phyloP scores from a whole-genome alignment of 768 basidiomycete species.

The Tubosaeta sp. region DNA sequence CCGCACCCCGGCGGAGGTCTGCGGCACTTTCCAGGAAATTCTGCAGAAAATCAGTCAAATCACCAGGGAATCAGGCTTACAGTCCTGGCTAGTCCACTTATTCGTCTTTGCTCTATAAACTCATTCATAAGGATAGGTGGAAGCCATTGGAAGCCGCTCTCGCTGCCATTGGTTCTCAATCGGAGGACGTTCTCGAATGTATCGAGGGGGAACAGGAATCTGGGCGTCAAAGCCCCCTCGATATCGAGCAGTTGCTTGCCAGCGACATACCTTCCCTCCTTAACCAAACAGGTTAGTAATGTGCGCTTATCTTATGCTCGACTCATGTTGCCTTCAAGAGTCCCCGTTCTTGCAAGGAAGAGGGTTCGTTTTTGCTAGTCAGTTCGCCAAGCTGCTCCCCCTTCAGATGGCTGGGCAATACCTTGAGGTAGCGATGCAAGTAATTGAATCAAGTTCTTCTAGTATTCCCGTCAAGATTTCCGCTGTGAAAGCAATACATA shows the following conservation, averaged over 20 bases:
- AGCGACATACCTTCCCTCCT: slow-evolving; percentile 79
- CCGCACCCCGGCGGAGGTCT: slow-evolving; percentile 47
- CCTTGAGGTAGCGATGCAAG: slow-evolving; percentile 80
- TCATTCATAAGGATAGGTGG: slow-evolving; percentile 60
- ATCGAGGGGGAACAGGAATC: slow-evolving; percentile 72
- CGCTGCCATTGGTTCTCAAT: slow-evolving; percentile 75
- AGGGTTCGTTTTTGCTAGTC: slow-evolving; percentile 91
- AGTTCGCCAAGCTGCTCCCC: slow-evolving; percentile 74
- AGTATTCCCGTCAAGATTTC: slow-evolving; percentile 90
- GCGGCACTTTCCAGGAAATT: slow-evolving; percentile 47
- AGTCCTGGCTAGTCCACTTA: slow-evolving; percentile 53
- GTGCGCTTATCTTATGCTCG: not conserved
- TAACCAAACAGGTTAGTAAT: slow-evolving; percentile 56
- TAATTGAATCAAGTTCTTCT: slow-evolving; percentile 68
- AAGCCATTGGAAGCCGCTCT: slow-evolving; percentile 82
- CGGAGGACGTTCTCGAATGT: slow-evolving; percentile 70
- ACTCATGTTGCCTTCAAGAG: slow-evolving; percentile 41
- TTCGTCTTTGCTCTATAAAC: not conserved
- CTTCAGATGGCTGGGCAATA: slow-evolving; percentile 76
- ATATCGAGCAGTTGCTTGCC: slow-evolving; percentile 71
- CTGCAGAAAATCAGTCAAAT: slow-evolving; percentile 57
- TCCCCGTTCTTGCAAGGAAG: slow-evolving; percentile 92
- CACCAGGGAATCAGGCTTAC: slow-evolving; percentile 47
- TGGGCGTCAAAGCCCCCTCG: slow-evolving; percentile 61
- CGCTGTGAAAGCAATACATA: slow-evolving; percentile 88